Evolutionary conservation across 768 basidiomycete species (phyloP).

Genomic region (Podaxis sp.): DNA sequence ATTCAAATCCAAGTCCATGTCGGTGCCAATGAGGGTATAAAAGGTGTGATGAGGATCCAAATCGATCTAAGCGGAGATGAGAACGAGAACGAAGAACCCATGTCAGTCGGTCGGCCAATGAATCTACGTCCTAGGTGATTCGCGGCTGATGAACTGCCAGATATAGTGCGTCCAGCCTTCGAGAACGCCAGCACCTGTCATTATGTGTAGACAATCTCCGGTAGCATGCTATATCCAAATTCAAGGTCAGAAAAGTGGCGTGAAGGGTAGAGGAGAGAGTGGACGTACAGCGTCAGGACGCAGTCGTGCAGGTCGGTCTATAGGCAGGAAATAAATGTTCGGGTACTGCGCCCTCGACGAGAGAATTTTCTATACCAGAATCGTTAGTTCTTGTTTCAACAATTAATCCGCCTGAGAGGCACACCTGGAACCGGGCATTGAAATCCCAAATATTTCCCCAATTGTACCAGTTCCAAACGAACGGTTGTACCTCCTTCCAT

Average conservation of each 20-base stretch:
- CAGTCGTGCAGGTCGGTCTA: conserved; percentile 59
- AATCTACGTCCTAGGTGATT: conserved; percentile 12
- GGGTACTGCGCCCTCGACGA: conserved; percentile 37
- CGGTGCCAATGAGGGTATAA: not conserved
- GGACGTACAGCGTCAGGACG: conserved; percentile 62
- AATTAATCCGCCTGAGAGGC: not conserved
- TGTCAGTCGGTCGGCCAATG: not conserved
- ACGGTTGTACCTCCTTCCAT: conserved; percentile 44
- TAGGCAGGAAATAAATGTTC: conserved; percentile 55
- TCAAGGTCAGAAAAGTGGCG: not conserved
- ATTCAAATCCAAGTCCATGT: not conserved
- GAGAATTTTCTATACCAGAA: conserved; percentile 36
- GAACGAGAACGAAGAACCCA: not conserved
- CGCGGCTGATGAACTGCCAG: conserved; percentile 41
- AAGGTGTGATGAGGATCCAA: not conserved
- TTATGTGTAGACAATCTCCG: conserved; percentile 46
- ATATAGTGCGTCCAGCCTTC: conserved; percentile 53
- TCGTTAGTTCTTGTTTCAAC: conserved; percentile 1
- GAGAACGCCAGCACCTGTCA: conserved; percentile 45
- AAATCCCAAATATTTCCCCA: conserved; percentile 61
- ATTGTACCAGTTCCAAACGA: conserved; percentile 54
- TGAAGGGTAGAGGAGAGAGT: not conserved
- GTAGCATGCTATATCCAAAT: conserved; percentile 33
- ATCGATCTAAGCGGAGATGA: not conserved
- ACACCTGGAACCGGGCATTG: conserved; percentile 59